A percentile compares a stretch with the other conserved stretches of the same genome.
Evolutionary conservation across 495 filamentous ascomycete species (phyloP).

Genomic region (Penicillium longicatenatum): DNA sequence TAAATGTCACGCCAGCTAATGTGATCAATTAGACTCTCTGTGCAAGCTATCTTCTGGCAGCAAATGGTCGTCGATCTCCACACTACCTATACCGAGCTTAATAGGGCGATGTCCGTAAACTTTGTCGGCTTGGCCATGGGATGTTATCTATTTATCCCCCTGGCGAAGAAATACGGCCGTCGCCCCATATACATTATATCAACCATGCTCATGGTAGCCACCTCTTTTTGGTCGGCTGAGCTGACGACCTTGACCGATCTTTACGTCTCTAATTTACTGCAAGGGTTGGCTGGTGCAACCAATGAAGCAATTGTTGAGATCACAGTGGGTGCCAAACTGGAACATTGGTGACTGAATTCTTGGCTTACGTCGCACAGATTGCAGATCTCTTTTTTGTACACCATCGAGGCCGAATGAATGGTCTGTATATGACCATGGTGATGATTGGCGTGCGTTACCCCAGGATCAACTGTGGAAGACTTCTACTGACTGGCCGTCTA

Average conservation of each 20-base stretch:
- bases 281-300: conserved; percentile 37
- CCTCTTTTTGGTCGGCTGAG: conserved; percentile 31
- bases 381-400: conserved; percentile 43
- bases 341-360: background rate
- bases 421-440: conserved; percentile 37
- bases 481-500: conserved; percentile 9
- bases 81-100: conserved; percentile 30
- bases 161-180: conserved; percentile 38
- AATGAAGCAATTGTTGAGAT: conserved; percentile 40
- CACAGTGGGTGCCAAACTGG: conserved; percentile 21
- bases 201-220: conserved; percentile 31
- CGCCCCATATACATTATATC: conserved; percentile 38
- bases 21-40: conserved; percentile 24
- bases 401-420: conserved; percentile 39
- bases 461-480: background rate
- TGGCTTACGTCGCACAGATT: conserved; percentile 27
- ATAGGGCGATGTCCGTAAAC: conserved; percentile 35
- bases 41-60: conserved; percentile 40
- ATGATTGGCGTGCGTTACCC: conserved; percentile 36
- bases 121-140: conserved; percentile 35
- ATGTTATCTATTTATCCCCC: conserved; percentile 37
- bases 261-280: conserved; percentile 32
- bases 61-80: conserved; percentile 35
- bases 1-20: background rate
- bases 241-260: conserved; percentile 30